Evolutionary conservation across 2,329 filamentous ascomycete genomes (phyloP), one percentile per base, ranked within the genome.

Genomic region (Coniochaeta prunicola): DNA sequence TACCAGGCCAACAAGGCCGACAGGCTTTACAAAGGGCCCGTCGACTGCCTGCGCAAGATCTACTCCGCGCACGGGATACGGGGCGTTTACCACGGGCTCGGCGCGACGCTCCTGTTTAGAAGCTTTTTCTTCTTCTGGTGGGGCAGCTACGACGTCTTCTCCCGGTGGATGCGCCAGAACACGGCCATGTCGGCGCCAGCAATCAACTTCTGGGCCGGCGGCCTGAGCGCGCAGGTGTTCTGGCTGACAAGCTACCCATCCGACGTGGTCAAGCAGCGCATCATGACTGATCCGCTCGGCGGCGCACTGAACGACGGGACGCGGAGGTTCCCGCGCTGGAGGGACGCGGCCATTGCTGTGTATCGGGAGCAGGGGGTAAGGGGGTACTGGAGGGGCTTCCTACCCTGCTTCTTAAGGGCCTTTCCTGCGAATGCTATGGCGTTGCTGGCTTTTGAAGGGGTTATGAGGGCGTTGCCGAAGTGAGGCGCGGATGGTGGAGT

Each of bases 61-160:
- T 83, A 83, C 69, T 67, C 70, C n/a, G 71, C 77, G 56, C 91
- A 97, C 71, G 93, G 94, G 53, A 67, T 97, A 2, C 70, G 74
- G 24, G 94, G 93, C 36, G 73, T 99, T 8, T 99, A 93, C 73
- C 92, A 91, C 70, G 94, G 94, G 0, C 81, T 99, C 13, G 78
- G 75, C 38, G 90, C 94, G 1, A 97, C 94, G 0, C 77, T 97
- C 55, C 74, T 97, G 54, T 97, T 97, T 77, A 84, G 94, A 19
- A 85, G 86, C 15, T 96, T 93, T 76, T 99, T 99, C 80, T 97
- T 96, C 81, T 94, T 88, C 77, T 97, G 92, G 92, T 99, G 94
- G 94, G 87, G 87, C n/a, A 89, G 86, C 61, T 99, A 99, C 77
- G 93, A 97, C 68, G 66, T 96, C 31, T 82, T 97, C 65, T 90